Conservation (phyloP, 2,329 filamentous ascomycete species). For the Coniella vitis region DNA sequence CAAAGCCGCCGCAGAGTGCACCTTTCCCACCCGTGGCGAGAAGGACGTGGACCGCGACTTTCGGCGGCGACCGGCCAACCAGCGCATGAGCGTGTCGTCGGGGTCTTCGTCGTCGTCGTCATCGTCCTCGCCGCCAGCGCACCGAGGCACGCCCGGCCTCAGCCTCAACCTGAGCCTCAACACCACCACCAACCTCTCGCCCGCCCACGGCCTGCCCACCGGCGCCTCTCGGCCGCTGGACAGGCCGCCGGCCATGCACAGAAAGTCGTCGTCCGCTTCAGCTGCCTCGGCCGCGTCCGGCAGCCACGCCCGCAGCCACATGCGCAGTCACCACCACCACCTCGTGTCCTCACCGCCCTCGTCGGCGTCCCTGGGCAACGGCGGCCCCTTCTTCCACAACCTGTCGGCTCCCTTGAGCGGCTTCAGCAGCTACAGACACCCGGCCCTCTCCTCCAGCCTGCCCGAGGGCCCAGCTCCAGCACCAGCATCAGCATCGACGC, state of each 20-base stretch:
- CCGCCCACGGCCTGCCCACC: conserved; percentile 7
- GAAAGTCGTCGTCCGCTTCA: not conserved
- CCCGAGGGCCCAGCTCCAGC: not conserved
- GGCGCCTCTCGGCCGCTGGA: conserved; percentile 10
- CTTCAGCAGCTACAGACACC: conserved; percentile 3
- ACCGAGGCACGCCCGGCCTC: conserved; percentile 4
- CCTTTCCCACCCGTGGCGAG: conserved; percentile 13
- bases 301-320: too few species aligned
- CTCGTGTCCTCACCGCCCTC: not conserved
- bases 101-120: conserved; percentile 1
- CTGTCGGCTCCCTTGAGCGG: not conserved
- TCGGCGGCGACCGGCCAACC: conserved; percentile 8
- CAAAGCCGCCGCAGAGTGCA: conserved; percentile 10
- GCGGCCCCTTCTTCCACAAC: not conserved
- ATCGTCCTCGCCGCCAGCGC: too few species aligned
- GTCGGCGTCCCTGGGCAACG: not conserved
- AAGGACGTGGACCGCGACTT: conserved; percentile 16
- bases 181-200: not conserved
- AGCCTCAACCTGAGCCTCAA: not conserved
- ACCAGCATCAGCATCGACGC: not conserved
- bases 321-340: too few species aligned
- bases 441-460: not conserved
- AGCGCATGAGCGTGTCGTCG: conserved; percentile 13
- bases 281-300: not conserved
- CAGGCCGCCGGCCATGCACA: conserved; percentile 1